phyloP scores from a whole-genome alignment of 2,329 filamentous ascomycete genomes.

The Alternaria postmessia region DNA sequence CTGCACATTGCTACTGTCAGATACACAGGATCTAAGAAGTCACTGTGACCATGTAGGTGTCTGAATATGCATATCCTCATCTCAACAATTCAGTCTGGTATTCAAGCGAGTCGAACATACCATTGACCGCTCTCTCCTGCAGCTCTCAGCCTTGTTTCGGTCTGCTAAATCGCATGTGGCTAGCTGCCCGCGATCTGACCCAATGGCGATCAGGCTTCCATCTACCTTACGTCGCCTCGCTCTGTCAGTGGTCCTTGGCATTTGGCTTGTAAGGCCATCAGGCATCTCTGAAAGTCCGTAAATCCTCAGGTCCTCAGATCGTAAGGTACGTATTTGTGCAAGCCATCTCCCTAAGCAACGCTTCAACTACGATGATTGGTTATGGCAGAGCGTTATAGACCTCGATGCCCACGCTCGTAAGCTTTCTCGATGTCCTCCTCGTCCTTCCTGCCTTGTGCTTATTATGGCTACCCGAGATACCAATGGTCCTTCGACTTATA shows the following conservation, averaged over 20 bases:
- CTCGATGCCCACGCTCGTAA: background rate
- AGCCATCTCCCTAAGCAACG: conserved; percentile 12
- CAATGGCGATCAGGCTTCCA: background rate
- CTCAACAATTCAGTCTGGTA: background rate
- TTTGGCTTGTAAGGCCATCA: conserved; percentile 12
- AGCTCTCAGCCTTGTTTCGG: background rate
- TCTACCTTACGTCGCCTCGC: background rate
- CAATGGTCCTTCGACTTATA: background rate
- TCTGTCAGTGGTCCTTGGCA: background rate
- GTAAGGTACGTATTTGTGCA: conserved; percentile 15
- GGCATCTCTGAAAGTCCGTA: conserved; percentile 18
- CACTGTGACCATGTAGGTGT: background rate
- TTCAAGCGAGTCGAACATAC: background rate
- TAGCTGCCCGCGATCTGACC: background rate
- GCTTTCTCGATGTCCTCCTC: background rate
- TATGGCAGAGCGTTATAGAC: background rate
- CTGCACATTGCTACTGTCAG: background rate
- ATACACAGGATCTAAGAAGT: background rate
- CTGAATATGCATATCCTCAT: background rate
- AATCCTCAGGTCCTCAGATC: conserved; percentile 9
- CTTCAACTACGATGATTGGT: background rate
- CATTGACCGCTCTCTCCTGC: background rate
- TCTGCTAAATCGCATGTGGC: background rate
- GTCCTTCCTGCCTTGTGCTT: background rate
- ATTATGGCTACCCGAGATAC: background rate